Evolutionary conservation across 2,329 filamentous ascomycete genomes (phyloP).

Genomic region (Diplodia scrobiculata): DNA sequence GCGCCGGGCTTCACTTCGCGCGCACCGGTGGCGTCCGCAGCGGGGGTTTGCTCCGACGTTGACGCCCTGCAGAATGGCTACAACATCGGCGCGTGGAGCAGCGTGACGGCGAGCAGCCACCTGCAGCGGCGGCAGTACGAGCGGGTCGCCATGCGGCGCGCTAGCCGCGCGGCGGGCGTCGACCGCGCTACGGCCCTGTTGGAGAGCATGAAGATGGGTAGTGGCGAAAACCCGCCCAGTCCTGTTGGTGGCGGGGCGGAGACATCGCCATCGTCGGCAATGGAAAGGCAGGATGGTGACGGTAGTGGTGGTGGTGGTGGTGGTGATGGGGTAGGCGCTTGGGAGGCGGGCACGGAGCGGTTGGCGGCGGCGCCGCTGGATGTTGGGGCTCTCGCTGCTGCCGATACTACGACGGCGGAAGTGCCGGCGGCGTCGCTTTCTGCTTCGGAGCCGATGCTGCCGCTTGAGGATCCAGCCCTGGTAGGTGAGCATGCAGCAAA

Average conservation of each 20-base stretch:
- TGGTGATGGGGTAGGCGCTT: neutral
- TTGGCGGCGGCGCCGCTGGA: slow-evolving; percentile 13
- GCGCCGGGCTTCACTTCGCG: slow-evolving; percentile 37
- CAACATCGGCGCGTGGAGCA: slow-evolving; percentile 62
- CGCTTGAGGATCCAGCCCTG: slow-evolving; percentile 67
- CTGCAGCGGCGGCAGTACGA: slow-evolving; percentile 61
- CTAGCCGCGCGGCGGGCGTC: slow-evolving; percentile 24
- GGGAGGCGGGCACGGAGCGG: neutral
- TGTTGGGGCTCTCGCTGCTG: neutral
- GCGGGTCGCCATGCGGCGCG: slow-evolving; percentile 63
- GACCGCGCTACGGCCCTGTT: slow-evolving; percentile 7
- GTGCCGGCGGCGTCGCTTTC: neutral
- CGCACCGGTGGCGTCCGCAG: slow-evolving; percentile 28
- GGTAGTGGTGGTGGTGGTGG: neutral
- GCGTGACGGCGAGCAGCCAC: slow-evolving; percentile 55
- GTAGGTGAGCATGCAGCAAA: slow-evolving; percentile 67
- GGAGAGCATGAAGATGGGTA: slow-evolving; percentile 11
- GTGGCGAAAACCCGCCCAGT: neutral
- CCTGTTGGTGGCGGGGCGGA: neutral
- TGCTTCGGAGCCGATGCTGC: slow-evolving; percentile 45
- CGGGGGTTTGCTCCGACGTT: slow-evolving; percentile 30
- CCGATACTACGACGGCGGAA: slow-evolving; percentile 21
- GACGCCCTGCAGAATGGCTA: slow-evolving; percentile 44
- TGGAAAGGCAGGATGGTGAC: no score
- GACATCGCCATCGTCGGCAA: neutral